Evolutionary conservation across 1,284 basidiomycete species (phyloP), one percentile per base, ranked within the genome.

Genomic region (Abortiporus biennis): DNA sequence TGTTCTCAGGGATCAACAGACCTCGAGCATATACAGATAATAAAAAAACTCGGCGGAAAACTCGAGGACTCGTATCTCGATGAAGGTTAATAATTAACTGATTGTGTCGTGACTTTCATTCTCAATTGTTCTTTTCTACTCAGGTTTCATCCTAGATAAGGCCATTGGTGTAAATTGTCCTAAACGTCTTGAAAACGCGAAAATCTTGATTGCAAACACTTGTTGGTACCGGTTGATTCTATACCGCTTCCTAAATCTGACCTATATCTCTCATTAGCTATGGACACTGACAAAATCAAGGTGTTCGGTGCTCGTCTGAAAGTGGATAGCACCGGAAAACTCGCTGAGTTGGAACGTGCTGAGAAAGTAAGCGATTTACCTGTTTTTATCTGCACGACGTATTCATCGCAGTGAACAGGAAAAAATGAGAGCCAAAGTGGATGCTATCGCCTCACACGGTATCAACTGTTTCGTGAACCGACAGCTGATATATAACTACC

Each of bases 261-360:
- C 21, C 16, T 13, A 38, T 51, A 12, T 19, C 31, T 36, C 20
- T 22, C 27, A 16, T n/a, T 50, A 93, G 91, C 94, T 5, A 98
- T 99, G 96, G 95, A 99, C 69, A 99, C 96, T 23, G 96, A 99
- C 70, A 99, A 99, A 70, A 96, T 99, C 72, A 99, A 99, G 69
- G 88, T 99, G 44, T 99, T 99, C 56, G 96, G 95, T 40, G 95
- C 96, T 0, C 80, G 93, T 22, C 85, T 99, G 42, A 92, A 94
- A 62, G 95, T 99, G 11, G 93, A 98, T 56, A 78, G 91, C 24
- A 97, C 96, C 1, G 88, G 92, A 44, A 96, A 99, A 69, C 79
- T 99, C 3, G 96, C 96, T 19, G 96, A 99, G 64, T 81, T 99
- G 5, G 96, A 99, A 66, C 83, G 94, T 12, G 95, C 95, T 4